Base-by-base conservation (phyloP, 2,329 filamentous ascomycete genomes). In the Aspergillus viridinutans region DNA sequence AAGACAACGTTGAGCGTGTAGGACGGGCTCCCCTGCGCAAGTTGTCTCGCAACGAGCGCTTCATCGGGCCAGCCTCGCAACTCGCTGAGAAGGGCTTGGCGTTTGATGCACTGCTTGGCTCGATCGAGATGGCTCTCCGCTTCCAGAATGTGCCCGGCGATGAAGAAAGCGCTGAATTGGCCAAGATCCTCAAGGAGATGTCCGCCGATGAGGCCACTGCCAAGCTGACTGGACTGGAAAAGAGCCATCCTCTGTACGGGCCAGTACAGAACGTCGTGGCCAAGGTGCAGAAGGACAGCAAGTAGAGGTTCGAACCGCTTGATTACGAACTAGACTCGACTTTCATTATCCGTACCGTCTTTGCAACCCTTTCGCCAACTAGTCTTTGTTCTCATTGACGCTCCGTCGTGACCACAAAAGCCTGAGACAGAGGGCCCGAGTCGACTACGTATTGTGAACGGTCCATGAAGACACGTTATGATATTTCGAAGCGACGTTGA, bases 81-180 rank as follows among this genome's bases (percentile, higher is more conserved):
- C 85, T 99, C 20, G 92, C 92, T 49, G 91, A 96, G 81, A 81
- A 83, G 58, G 91, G 85, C 58, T 81, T 90, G 76, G 83, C 85
- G 66, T 88, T 87, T 73, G 82, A 86, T 57, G 86, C 84, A 53
- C 83, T 99, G 29, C 80, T 97, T 53, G 88, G 88, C 57, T 90
- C 90, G 21, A 85, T 94, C 49, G 93, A 97, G 81, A 91, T 93
- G 86, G 88, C 90, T 6, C 88, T 99, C 74, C 90, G 89, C 61
- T 99, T 97, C 87, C 92, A 97, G 80, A 90, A 96, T 67, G 89
- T 97, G 55, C 85, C 92, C 66, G 92, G 87, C 12, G 94, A 99
- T 62, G 90, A 95, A 0, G 94, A 97, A 83, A 95, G 90, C 62
- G 81, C 79, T 64, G 87, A 96, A 76, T 83, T 99, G 10, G 90